Conservation (phyloP, 2,329 filamentous ascomycete species). For the Alternaria infectoria region DNA sequence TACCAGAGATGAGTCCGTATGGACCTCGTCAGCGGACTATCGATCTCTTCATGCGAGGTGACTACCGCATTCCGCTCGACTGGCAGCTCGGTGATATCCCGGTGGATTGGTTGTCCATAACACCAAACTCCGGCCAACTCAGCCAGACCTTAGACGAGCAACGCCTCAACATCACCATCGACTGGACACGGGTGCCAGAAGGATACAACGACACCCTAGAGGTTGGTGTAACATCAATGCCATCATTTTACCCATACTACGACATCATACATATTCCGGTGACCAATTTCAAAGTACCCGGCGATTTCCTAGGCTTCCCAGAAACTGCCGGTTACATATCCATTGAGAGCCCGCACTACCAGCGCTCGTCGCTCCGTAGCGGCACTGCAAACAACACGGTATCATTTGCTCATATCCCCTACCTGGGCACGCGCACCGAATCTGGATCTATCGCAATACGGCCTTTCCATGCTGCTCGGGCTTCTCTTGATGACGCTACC, state of each 20-base stretch:
- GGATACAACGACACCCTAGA: constrained; percentile 16
- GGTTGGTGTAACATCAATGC: constrained; percentile 16
- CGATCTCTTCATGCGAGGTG: constrained; percentile 24
- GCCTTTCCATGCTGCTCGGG: constrained; percentile 16
- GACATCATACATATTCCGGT: constrained; percentile 24
- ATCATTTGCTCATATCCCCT: constrained; percentile 16
- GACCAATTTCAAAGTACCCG: constrained; percentile 14
- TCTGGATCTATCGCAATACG: constrained; percentile 24
- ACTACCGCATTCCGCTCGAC: constrained; percentile 22
- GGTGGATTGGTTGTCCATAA: constrained; percentile 21
- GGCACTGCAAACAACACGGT: constrained; percentile 1
- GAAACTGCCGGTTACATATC: constrained; percentile 23
- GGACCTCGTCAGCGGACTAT: constrained; percentile 17
- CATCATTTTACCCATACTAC: constrained; percentile 21
- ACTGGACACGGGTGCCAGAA: constrained; percentile 20
- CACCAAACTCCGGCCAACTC: constrained; percentile 17
- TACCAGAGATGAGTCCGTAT: constrained; percentile 23
- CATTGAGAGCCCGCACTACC: constrained; percentile 25
- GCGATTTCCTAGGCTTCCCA: constrained; percentile 20
- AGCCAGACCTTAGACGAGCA: constrained; percentile 17
- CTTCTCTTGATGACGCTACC: constrained; percentile 13
- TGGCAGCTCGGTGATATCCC: constrained; percentile 23
- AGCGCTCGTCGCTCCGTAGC: constrained; percentile 4
- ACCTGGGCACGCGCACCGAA: constrained; percentile 20
- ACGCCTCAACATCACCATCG: constrained; percentile 23